Evolutionary conservation across 495 filamentous ascomycete species (phyloP).

Genomic region (Amniculicola lignicola): DNA sequence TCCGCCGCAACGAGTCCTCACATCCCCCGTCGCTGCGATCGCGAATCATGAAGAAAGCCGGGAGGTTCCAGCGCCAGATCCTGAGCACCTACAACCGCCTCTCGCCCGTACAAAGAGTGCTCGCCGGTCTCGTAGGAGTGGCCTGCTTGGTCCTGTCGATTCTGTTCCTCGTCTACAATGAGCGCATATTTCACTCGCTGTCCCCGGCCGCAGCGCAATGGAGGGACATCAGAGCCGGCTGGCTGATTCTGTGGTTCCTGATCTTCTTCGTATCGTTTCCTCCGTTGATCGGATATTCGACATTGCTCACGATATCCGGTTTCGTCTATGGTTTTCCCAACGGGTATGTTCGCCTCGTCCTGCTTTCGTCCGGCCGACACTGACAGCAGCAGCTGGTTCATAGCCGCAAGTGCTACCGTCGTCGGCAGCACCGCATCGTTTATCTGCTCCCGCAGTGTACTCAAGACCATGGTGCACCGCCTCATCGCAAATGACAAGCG

Average conservation of each 20-base stretch:
- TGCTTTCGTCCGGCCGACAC: not conserved
- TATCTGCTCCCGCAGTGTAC: constrained; percentile 69
- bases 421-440: constrained; percentile 75
- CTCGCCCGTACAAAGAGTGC: constrained; percentile 58
- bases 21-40: constrained; percentile 42
- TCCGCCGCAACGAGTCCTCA: constrained; percentile 41
- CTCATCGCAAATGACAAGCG: constrained; percentile 79
- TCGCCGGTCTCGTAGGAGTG: constrained; percentile 53
- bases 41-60: constrained; percentile 47
- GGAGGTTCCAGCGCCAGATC: constrained; percentile 43
- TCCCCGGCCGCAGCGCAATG: constrained; percentile 68
- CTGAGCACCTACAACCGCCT: constrained; percentile 51
- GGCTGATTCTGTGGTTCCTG: constrained; percentile 73
- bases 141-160: constrained; percentile 53
- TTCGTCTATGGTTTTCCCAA: constrained; percentile 92
- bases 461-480: constrained; percentile 71
- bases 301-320: constrained; percentile 77
- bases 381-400: constrained; percentile 60
- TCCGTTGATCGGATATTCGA: constrained; percentile 86
- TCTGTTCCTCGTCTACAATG: constrained; percentile 69
- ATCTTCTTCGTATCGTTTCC: constrained; percentile 81
- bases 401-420: constrained; percentile 75
- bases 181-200: constrained; percentile 70
- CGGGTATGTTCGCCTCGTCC: constrained; percentile 52
- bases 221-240: constrained; percentile 66